Base-by-base conservation (phyloP, 2,329 filamentous ascomycete genomes). In the Alternaria arborescens region DNA sequence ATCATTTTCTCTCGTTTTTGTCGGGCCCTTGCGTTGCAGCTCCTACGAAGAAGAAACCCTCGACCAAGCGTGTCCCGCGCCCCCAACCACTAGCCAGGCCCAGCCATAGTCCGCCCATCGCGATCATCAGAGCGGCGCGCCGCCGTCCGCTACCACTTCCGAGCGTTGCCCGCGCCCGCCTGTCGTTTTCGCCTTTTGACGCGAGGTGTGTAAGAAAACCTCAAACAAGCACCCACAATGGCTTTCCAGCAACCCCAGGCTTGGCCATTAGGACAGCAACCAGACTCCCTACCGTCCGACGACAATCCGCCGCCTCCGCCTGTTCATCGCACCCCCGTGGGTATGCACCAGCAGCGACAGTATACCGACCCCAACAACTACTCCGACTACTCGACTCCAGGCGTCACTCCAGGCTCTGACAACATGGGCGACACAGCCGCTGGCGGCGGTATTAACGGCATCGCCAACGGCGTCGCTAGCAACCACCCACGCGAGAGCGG, bases 381-480 rank as follows among this genome's bases (percentile, higher is more conserved):
- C 69, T 73, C 75, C 8, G 65, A 77, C 66, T 73, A 73, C 60
- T 76, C 75, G 26, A 69, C 69, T 8, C 73, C 77, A 16, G 69
- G 70, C 43, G 79, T 82, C 26, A 90, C 88, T 1, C 58, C 87
- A 88, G 2, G 87, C 34, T 84, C 87, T 62, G 89, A 92, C 78
- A 91, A 92, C 74, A 87, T 89, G 65, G 84, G 89, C 61, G 82
- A 87, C 51, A 77, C 82, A 40, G 87, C 89, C 16, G 83, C 84
- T 26, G 82, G 82, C 22, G 89, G 88, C 68, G 89, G 88, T 57
- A 88, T 92, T 77, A 83, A 88, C 30, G 89, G 88, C 55, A 87
- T 91, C 61, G 89, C 90, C 70, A 86, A 82, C 18, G 54, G 47
- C 56, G 86, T 91, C 50, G 89, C 89, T 51, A 88, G 89, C 69